Evolutionary conservation across 2,329 filamentous ascomycete species (phyloP), one percentile per base, ranked within the genome.

Genomic region (Colletotrichum godetiae): DNA sequence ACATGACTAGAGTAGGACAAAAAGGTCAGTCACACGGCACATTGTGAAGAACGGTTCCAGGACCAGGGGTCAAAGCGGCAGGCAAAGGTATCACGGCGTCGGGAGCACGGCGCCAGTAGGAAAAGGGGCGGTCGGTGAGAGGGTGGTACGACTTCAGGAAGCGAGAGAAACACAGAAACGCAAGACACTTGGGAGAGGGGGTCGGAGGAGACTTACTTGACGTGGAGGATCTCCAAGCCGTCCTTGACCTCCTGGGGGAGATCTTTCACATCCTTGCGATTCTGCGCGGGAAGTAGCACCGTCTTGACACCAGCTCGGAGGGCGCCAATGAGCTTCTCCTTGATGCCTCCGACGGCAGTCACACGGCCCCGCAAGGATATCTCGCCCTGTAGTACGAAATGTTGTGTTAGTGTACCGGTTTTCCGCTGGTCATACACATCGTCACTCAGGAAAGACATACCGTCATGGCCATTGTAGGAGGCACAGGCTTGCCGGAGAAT

Each of bases 261-360:
- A 83, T 98, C 96, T 82, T 93, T 94, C 72, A 94, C 93, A 81
- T 99, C 97, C 84, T 98, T 98, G 75, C 92, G 90, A 82, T 99
- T 99, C 77, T 94, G 93, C 37, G 92, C 90, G 3, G 97, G 97
- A 8, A 99, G 86, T 73, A 99, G 82, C 8, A 99, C 96, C 37
- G 94, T 96, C 88, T 98, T 97, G 74, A 99, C 96, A 33, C 97
- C 97, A 2, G 97, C 97, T 68, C 96, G 90, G 80, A 97, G 87
- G 10, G 97, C 97, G 27, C 97, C 97, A 80, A 99, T 98, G 66
- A 98, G 88, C 84, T 99, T 99, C 90, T 99, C 96, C 85, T 98
- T 98, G 85, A 99, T 98, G 22, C 97, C 97, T 66, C 97, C 97
- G 46, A 99, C 97, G 31, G 96, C 95, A 84, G 97, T 94, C 69